A percentile compares a stretch with the other conserved stretches of the same genome.
Evolutionary conservation across 106 monocot species (phyloP).

Genomic region (Dioscorea dumetorum): DNA sequence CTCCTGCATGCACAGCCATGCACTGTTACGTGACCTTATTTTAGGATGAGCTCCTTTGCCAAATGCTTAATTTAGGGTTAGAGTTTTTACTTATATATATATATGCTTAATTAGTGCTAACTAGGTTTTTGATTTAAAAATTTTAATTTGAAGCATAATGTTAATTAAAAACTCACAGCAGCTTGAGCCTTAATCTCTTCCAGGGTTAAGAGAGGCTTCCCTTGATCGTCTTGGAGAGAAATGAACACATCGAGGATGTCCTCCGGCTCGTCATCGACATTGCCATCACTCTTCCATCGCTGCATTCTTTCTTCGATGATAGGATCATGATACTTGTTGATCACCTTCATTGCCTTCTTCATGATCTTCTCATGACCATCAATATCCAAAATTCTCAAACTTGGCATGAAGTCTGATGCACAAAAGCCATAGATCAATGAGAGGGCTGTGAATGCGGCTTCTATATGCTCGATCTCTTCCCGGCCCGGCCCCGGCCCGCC

Average conservation of each 20-base stretch:
- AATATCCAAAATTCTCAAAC: slow-evolving; percentile 16
- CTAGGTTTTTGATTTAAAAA: neutral
- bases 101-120: neutral
- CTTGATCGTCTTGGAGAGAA: slow-evolving; percentile 11
- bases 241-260: slow-evolving; percentile 25
- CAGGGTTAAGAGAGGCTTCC: neutral
- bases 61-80: no score
- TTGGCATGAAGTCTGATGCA: slow-evolving; percentile 20
- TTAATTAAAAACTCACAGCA: slow-evolving; percentile 6
- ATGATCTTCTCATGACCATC: slow-evolving; percentile 24
- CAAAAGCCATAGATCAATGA: slow-evolving; percentile 7
- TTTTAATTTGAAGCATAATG: no score
- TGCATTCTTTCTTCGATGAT: slow-evolving; percentile 24
- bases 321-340: slow-evolving; percentile 15
- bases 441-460: slow-evolving; percentile 8
- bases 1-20: slow-evolving; percentile 17
- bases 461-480: slow-evolving; percentile 24
- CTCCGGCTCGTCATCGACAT: neutral
- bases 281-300: neutral
- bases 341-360: neutral
- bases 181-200: slow-evolving; percentile 36
- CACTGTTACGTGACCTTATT: no score
- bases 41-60: no score
- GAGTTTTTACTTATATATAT: no score
- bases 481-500: slow-evolving; percentile 5